Percentiles rank a stretch among this genome's conserved stretches.
Conservation (phyloP, 2,329 filamentous ascomycete species). For the Paracorniculantispora psalliotae region DNA sequence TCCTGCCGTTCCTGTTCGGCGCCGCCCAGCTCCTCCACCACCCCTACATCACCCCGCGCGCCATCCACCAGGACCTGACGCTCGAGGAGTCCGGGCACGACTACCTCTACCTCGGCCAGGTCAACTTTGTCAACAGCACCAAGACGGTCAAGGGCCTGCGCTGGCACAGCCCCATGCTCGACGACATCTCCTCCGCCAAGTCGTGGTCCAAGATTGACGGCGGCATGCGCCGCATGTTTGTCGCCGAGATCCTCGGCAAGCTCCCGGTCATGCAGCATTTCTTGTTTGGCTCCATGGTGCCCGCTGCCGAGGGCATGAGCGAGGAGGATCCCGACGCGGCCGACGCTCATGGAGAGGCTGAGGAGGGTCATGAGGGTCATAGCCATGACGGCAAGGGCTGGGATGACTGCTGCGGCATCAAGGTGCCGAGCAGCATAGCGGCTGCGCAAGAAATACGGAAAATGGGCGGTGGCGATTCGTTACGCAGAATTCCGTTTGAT, state of each 20-base stretch:
- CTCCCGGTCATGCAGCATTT: conserved; percentile 99
- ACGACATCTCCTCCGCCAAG: conserved; percentile 89
- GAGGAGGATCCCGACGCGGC: conserved; percentile 48
- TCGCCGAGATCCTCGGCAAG: conserved; percentile 87
- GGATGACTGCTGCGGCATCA: conserved; percentile 97
- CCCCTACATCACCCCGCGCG: conserved; percentile 69
- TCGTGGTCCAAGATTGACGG: conserved; percentile 89
- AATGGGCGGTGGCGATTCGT: conserved; percentile 50
- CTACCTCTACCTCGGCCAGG: conserved; percentile 88
- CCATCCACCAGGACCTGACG: conserved; percentile 81
- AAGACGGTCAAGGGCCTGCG: conserved; percentile 92
- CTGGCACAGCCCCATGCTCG: conserved; percentile 98
- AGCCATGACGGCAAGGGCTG: conserved; percentile 64
- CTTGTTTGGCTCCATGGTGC: conserved; percentile 80
- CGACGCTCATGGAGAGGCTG: conserved; percentile 49
- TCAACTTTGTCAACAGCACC: conserved; percentile 89
- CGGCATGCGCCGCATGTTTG: conserved; percentile 96
- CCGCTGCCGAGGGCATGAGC: conserved; percentile 78
- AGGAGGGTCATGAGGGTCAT: conserved; percentile 58
- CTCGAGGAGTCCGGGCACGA: conserved; percentile 81
- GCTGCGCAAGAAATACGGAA: conserved; percentile 88
- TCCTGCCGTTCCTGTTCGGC: conserved; percentile 91
- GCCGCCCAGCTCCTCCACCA: conserved; percentile 86
- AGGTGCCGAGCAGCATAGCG: conserved; percentile 89
- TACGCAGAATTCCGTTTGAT: conserved; percentile 79